These are phyloP conservation scores for Raphanus raphanistrum DNA, from an alignment of 345 rosid species.

Conservation along the genomic window DNA sequence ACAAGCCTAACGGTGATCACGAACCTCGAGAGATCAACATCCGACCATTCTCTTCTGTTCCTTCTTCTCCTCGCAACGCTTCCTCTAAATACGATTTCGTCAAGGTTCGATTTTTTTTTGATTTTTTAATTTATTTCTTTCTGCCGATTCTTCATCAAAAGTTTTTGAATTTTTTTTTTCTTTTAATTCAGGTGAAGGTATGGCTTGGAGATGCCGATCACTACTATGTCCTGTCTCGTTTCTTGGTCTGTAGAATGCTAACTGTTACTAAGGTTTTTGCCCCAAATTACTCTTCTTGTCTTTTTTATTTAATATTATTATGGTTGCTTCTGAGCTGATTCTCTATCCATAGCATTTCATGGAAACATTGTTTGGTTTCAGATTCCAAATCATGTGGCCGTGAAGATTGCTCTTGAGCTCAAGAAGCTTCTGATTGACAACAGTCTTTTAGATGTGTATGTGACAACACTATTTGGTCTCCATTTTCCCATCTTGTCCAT, in stretches of 20 bases:
- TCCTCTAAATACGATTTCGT: constrained; percentile 85
- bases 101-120: constrained; percentile 43
- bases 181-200: constrained; percentile 65
- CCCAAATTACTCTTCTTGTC: neutral
- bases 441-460: constrained; percentile 98
- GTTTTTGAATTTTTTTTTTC: neutral
- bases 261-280: constrained; percentile 82
- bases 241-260: constrained; percentile 89
- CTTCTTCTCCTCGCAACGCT: constrained; percentile 65
- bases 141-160: neutral
- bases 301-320: no score
- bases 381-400: constrained; percentile 96
- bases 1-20: constrained; percentile 34
- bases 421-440: constrained; percentile 95
- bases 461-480: neutral
- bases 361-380: constrained; percentile 31
- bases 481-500: neutral
- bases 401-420: constrained; percentile 93
- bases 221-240: constrained; percentile 91
- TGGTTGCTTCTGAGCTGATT: neutral
- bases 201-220: constrained; percentile 99
- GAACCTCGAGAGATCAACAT: constrained; percentile 35
- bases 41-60: constrained; percentile 44
- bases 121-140: neutral
- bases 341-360: neutral